Percentiles rank a stretch among this genome's conserved stretches.
phyloP scores from a whole-genome alignment of 352 stramenopile species.

The Phytophthora agathidicida region DNA sequence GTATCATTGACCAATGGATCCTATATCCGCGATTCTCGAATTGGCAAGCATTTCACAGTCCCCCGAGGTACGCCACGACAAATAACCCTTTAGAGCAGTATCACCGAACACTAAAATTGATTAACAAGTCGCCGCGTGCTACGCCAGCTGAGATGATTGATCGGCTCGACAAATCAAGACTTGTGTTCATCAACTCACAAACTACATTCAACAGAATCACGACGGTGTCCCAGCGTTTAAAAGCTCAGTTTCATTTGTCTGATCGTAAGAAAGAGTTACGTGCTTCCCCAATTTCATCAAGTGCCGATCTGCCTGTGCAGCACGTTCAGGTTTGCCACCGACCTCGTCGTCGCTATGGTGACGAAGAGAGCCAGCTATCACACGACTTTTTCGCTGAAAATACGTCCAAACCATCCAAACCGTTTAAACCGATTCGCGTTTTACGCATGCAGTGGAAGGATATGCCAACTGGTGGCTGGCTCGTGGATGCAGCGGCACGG shows the following conservation, averaged over 20 bases:
- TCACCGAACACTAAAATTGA: background rate
- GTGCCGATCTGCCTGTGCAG: background rate
- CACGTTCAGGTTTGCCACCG: background rate
- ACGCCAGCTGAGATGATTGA: background rate
- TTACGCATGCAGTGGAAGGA: background rate
- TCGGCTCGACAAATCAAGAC: background rate
- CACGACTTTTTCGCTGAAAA: background rate
- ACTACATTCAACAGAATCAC: background rate
- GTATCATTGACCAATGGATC: background rate
- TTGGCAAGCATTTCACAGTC: background rate
- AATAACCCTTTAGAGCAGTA: constrained; percentile 3
- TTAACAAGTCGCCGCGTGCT: background rate
- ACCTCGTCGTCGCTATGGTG: background rate
- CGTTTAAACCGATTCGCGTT: background rate
- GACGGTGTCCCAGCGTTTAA: background rate
- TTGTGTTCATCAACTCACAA: background rate
- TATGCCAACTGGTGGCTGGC: background rate
- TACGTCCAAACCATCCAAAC: background rate
- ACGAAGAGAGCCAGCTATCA: background rate
- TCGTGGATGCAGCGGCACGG: background rate
- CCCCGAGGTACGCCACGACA: background rate
- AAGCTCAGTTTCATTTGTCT: background rate
- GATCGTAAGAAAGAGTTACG: background rate
- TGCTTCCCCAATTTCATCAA: background rate
- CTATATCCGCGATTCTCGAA: background rate